These are phyloP conservation scores for Tricholomella constricta DNA, from an alignment of 768 basidiomycete genomes.

Conservation along the genomic window DNA sequence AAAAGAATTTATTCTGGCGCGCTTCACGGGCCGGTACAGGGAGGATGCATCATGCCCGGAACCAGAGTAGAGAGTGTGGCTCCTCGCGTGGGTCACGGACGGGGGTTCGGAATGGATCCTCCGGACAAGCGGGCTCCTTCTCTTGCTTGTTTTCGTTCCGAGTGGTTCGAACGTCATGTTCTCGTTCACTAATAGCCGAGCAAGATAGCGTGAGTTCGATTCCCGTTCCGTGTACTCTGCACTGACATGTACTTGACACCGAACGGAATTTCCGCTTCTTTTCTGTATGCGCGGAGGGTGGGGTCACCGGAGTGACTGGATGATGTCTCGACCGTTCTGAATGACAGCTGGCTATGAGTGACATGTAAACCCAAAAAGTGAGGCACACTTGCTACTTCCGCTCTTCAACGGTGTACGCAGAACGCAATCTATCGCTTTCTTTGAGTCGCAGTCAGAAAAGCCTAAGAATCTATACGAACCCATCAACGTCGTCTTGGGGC, in stretches of 20 bases:
- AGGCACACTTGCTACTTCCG: slow-evolving; percentile 5
- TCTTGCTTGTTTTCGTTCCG: background rate
- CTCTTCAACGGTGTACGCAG: slow-evolving; percentile 11
- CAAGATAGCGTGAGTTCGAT: background rate
- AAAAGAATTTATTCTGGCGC: background rate
- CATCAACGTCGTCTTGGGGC: slow-evolving; percentile 11
- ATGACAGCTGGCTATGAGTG: background rate
- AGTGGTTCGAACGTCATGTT: background rate
- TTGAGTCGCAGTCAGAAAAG: background rate
- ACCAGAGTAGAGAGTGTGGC: background rate
- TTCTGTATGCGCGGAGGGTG: background rate
- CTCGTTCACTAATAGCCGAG: slow-evolving; percentile 1
- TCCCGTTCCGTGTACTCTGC: too few relatives aligned
- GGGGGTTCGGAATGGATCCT: slow-evolving; percentile 1
- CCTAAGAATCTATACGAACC: background rate
- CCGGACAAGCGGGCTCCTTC: background rate
- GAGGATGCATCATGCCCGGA: background rate
- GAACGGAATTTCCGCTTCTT: slow-evolving; percentile 8
- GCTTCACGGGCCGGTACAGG: background rate
- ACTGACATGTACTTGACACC: slow-evolving; percentile 4
- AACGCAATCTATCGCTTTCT: slow-evolving; percentile 2
- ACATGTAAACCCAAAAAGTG: background rate
- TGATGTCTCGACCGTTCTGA: background rate
- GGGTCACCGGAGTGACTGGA: background rate
- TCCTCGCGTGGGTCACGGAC: background rate